Percentiles rank a stretch among this genome's conserved stretches.
Conservation (phyloP, 495 filamentous ascomycete species). For the Glarea lozoyensis region DNA sequence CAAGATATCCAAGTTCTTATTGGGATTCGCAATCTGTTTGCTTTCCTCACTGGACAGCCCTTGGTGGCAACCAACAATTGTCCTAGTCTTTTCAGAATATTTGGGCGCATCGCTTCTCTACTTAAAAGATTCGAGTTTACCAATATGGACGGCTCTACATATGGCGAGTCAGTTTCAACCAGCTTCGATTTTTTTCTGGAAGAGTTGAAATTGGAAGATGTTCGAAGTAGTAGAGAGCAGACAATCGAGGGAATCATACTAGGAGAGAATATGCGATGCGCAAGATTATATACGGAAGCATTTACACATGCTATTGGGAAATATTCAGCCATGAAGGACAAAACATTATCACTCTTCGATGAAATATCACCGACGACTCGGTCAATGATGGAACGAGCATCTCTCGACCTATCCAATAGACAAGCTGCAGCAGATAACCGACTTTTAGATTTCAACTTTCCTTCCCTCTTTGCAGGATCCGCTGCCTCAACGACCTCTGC, state of each 20-base stretch:
- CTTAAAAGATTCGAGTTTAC: conserved; percentile 69
- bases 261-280: conserved; percentile 76
- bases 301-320: conserved; percentile 92
- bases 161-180: conserved; percentile 63
- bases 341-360: conserved; percentile 58
- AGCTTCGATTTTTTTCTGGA: conserved; percentile 72
- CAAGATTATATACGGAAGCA: conserved; percentile 77
- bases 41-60: conserved; percentile 72
- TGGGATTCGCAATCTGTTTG: conserved; percentile 81
- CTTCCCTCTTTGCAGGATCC: conserved; percentile 79
- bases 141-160: conserved; percentile 72
- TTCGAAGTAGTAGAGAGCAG: conserved; percentile 76
- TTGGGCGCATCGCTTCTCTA: conserved; percentile 60
- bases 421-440: conserved; percentile 56
- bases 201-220: conserved; percentile 67
- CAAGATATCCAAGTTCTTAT: conserved; percentile 62
- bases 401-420: conserved; percentile 66
- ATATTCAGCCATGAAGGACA: conserved; percentile 60
- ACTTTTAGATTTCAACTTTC: conserved; percentile 78
- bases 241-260: conserved; percentile 83
- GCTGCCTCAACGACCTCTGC: conserved; percentile 65
- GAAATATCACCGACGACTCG: conserved; percentile 62
- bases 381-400: conserved; percentile 70
- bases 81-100: conserved; percentile 61
- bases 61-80: conserved; percentile 67